These are phyloP conservation scores for Casuarina cunninghamiana DNA, from an alignment of 306 rosid species.

Conservation along the genomic window DNA sequence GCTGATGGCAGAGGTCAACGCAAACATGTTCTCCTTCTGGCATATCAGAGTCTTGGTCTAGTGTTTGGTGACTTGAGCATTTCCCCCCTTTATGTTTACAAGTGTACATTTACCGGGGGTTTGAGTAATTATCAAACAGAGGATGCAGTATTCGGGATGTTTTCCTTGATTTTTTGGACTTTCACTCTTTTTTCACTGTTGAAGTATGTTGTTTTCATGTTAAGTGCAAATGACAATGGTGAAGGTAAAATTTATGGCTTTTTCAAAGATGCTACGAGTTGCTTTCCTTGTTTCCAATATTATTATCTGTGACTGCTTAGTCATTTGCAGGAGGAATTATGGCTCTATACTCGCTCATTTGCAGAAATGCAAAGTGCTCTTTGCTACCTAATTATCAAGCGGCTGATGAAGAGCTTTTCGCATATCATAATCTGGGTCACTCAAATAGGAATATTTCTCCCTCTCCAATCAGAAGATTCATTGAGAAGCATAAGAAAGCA, in stretches of 20 bases:
- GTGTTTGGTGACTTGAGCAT: constrained; percentile 67
- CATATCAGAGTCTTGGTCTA: constrained; percentile 72
- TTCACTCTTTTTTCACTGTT: constrained; percentile 59
- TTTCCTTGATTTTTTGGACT: constrained; percentile 79
- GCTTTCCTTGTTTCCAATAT: background rate
- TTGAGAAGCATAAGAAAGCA: constrained; percentile 65
- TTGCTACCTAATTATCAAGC: constrained; percentile 77
- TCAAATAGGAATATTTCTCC: constrained; percentile 46
- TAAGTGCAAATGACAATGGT: constrained; percentile 70
- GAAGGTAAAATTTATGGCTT: constrained; percentile 54
- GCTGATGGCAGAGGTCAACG: constrained; percentile 41
- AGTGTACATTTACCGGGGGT: constrained; percentile 60
- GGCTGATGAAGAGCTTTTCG: constrained; percentile 84
- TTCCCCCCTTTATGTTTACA: constrained; percentile 77
- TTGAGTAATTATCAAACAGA: constrained; percentile 52
- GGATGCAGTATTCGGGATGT: constrained; percentile 72
- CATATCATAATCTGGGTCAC: constrained; percentile 51
- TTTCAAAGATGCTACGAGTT: constrained; percentile 11
- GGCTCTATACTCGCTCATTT: constrained; percentile 72
- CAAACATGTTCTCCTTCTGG: constrained; percentile 45
- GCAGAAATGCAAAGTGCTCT: constrained; percentile 71
- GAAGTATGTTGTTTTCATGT: constrained; percentile 55
- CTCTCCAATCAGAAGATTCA: constrained; percentile 55
- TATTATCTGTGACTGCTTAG: constrained; percentile 25
- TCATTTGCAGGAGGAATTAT: constrained; percentile 71